phyloP scores from a whole-genome alignment of 352 stramenopile species.

The Plasmopara viticola region DNA sequence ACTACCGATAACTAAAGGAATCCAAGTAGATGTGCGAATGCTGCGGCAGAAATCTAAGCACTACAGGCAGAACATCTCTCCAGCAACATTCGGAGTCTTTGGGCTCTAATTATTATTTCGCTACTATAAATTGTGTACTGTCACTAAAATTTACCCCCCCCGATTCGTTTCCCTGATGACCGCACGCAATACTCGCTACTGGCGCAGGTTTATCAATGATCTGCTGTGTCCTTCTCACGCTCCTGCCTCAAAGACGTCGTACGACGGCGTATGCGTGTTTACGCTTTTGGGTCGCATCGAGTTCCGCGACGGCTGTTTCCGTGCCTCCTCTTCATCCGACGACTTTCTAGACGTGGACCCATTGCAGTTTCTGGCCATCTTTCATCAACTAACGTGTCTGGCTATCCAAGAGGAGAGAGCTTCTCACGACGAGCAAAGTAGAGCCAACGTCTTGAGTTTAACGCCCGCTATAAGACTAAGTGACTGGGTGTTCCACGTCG shows the following conservation, averaged over 20 bases:
- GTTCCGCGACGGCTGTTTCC: conserved; percentile 47
- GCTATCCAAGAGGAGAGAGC: conserved; percentile 24
- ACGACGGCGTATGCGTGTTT: conserved; percentile 48
- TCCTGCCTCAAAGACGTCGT: conserved; percentile 11
- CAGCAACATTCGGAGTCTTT: conserved; percentile 40
- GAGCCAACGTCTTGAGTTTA: neutral
- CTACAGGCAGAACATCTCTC: conserved; percentile 51
- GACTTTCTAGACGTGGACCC: conserved; percentile 12
- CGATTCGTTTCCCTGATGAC: conserved; percentile 12
- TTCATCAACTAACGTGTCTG: conserved; percentile 32
- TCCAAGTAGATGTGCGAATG: conserved; percentile 32
- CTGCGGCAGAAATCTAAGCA: conserved; percentile 53
- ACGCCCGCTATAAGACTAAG: conserved; percentile 31
- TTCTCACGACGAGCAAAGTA: conserved; percentile 6
- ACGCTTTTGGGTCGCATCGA: conserved; percentile 28
- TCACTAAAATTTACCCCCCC: too few species aligned
- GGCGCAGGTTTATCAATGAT: conserved; percentile 36
- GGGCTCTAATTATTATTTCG: conserved; percentile 16
- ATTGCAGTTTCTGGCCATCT: conserved; percentile 14
- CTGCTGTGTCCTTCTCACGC: conserved; percentile 14
- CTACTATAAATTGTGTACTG: too few species aligned
- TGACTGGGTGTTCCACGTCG: conserved; percentile 31
- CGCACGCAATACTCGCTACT: conserved; percentile 39
- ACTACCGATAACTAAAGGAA: conserved; percentile 36
- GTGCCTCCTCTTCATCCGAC: neutral